These are phyloP conservation scores for Ambrosiella beaveri DNA, from an alignment of 2,329 filamentous ascomycete species.

Conservation along the genomic window DNA sequence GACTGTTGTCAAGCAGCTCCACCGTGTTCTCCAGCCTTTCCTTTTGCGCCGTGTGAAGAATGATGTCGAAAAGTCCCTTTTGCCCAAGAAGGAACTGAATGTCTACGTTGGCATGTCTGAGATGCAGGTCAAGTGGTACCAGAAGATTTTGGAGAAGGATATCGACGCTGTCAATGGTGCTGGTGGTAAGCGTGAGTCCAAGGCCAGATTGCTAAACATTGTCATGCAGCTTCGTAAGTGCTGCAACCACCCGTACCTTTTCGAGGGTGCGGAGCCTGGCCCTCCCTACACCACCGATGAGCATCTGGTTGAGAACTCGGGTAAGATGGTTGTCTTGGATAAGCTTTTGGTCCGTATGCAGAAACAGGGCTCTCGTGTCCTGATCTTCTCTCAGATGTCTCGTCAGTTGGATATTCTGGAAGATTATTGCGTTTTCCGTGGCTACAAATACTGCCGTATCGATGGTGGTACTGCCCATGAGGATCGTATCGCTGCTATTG, in stretches of 20 bases:
- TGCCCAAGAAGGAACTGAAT: constrained; percentile 96
- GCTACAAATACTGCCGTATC: constrained; percentile 92
- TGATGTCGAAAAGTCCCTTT: constrained; percentile 91
- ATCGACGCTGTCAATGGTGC: constrained; percentile 97
- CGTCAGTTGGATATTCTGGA: constrained; percentile 91
- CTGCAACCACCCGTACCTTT: constrained; percentile 96
- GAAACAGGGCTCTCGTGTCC: constrained; percentile 76
- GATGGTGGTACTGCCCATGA: constrained; percentile 94
- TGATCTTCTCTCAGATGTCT: constrained; percentile 99
- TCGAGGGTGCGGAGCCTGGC: constrained; percentile 91
- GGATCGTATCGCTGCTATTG: constrained; percentile 91
- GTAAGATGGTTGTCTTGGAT: constrained; percentile 95
- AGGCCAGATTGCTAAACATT: constrained; percentile 91
- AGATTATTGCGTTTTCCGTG: constrained; percentile 92
- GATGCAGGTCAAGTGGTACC: constrained; percentile 98
- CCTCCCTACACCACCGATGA: constrained; percentile 97
- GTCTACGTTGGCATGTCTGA: constrained; percentile 96
- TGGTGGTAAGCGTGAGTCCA: constrained; percentile 89
- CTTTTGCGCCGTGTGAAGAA: constrained; percentile 88
- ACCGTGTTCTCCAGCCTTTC: constrained; percentile 84
- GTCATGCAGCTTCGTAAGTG: constrained; percentile 99
- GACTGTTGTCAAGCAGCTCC: constrained; percentile 85
- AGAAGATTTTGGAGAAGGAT: constrained; percentile 97
- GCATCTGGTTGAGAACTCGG: constrained; percentile 81
- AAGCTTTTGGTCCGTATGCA: constrained; percentile 73